These are phyloP conservation scores for Leishmania martiniquensis DNA, from an alignment of 208 protist genomes.

Conservation along the genomic window DNA sequence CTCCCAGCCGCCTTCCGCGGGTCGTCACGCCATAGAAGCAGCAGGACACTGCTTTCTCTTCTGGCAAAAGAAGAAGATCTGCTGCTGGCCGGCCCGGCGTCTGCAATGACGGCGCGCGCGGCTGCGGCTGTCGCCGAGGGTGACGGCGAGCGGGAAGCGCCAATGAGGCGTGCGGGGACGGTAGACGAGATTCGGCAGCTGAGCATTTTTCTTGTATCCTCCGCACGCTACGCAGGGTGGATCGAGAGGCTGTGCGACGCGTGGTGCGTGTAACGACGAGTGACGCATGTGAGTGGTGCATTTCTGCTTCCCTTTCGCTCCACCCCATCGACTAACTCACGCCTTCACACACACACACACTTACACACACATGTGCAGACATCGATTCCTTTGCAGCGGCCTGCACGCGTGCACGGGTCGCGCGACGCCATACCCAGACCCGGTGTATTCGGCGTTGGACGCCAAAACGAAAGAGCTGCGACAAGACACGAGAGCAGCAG, in stretches of 20 bases:
- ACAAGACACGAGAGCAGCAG: no score
- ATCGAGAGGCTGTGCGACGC: conserved; percentile 8
- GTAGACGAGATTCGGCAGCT: not conserved
- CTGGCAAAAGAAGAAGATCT: conserved; percentile 23
- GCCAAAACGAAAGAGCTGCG: no score
- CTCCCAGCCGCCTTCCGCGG: conserved; percentile 3
- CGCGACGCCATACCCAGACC: no score
- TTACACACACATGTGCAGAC: no score
- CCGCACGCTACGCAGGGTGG: conserved; percentile 22
- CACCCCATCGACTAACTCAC: not conserved
- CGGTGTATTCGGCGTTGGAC: no score
- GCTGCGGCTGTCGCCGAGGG: not conserved
- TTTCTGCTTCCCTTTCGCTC: not conserved
- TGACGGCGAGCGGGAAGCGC: not conserved
- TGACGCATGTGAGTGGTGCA: not conserved
- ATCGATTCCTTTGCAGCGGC: not conserved
- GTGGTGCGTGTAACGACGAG: conserved; percentile 3
- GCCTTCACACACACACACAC: no score
- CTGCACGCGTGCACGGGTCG: not conserved
- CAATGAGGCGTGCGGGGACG: not conserved
- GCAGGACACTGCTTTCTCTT: conserved; percentile 6
- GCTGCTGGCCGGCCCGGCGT: not conserved
- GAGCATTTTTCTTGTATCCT: conserved; percentile 10
- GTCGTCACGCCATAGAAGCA: not conserved
- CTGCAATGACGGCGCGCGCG: not conserved